phyloP scores from a whole-genome alignment of 257 asterid genomes.

The Catharanthus roseus region DNA sequence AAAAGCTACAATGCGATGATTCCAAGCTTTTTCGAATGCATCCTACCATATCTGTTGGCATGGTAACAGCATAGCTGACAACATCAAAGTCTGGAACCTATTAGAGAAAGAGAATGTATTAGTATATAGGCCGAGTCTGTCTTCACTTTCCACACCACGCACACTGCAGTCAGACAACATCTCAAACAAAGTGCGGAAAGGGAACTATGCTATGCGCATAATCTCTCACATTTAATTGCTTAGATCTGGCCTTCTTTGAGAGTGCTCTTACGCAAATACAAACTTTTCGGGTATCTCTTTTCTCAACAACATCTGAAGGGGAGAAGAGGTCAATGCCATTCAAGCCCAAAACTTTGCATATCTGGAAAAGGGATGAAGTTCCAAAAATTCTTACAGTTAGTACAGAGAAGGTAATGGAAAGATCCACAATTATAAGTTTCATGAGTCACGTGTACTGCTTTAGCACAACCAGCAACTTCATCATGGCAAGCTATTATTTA shows the following conservation, averaged over 20 bases:
- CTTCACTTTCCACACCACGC: neutral
- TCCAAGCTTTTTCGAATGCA: slow-evolving; percentile 69
- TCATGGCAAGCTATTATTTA: neutral
- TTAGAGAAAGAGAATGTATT: neutral
- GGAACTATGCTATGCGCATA: neutral
- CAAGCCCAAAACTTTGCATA: slow-evolving; percentile 84
- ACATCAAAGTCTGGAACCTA: slow-evolving; percentile 80
- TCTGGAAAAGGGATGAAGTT: slow-evolving; percentile 26
- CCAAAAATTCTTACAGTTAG: neutral
- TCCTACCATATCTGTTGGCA: slow-evolving; percentile 82
- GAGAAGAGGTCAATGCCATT: slow-evolving; percentile 90
- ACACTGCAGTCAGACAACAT: slow-evolving; percentile 5
- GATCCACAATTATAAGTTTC: neutral
- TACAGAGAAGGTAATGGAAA: neutral
- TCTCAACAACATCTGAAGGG: slow-evolving; percentile 94
- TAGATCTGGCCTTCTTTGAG: slow-evolving; percentile 77
- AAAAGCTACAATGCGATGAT: slow-evolving; percentile 54
- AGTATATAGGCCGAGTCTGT: neutral
- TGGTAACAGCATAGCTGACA: slow-evolving; percentile 56
- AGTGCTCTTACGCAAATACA: slow-evolving; percentile 86
- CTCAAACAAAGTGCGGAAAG: slow-evolving; percentile 10
- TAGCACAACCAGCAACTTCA: neutral
- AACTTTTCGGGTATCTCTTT: slow-evolving; percentile 62
- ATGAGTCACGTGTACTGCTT: neutral
- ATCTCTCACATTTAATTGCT: slow-evolving; percentile 59